Conservation (phyloP, 768 basidiomycete genomes). For the Chalciporus piperatus region DNA sequence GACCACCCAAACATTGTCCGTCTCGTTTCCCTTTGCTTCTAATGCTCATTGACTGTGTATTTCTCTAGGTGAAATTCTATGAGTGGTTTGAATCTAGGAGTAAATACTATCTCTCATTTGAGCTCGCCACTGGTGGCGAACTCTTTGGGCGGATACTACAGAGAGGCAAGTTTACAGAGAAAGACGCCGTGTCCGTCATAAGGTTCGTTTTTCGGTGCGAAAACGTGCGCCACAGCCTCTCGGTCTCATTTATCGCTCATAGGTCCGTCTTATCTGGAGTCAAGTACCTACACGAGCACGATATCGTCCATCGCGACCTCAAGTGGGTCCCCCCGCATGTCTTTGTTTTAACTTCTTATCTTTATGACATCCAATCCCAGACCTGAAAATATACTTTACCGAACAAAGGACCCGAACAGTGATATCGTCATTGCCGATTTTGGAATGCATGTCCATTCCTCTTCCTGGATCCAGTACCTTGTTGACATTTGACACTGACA, state of each 20-base stretch:
- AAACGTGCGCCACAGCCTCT: neutral
- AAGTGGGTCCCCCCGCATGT: slow-evolving; percentile 49
- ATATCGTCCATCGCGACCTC: slow-evolving; percentile 95
- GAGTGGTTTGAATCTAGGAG: slow-evolving; percentile 94
- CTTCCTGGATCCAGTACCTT: neutral
- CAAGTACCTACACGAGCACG: slow-evolving; percentile 84
- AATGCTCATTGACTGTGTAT: neutral
- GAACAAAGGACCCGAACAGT: slow-evolving; percentile 70
- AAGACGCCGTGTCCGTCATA: slow-evolving; percentile 79
- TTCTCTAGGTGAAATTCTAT: slow-evolving; percentile 86
- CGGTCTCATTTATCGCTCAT: neutral
- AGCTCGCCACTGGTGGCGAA: slow-evolving; percentile 92
- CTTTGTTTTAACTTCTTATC: neutral
- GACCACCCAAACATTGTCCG: slow-evolving; percentile 89
- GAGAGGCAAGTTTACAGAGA: slow-evolving; percentile 90
- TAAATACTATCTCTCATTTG: slow-evolving; percentile 95
- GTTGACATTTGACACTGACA: slow-evolving; percentile 25
- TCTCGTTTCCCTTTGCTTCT: slow-evolving; percentile 5
- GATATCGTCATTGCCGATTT: slow-evolving; percentile 96
- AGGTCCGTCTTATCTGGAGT: slow-evolving; percentile 86
- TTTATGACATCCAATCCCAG: slow-evolving; percentile 33
- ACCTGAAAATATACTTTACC: slow-evolving; percentile 95
- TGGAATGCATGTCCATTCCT: slow-evolving; percentile 68
- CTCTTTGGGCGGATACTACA: slow-evolving; percentile 86
- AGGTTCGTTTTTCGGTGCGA: slow-evolving; percentile 43